Evolutionary conservation across 495 filamentous ascomycete genomes (phyloP).

Genomic region (Patellaria atrata): DNA sequence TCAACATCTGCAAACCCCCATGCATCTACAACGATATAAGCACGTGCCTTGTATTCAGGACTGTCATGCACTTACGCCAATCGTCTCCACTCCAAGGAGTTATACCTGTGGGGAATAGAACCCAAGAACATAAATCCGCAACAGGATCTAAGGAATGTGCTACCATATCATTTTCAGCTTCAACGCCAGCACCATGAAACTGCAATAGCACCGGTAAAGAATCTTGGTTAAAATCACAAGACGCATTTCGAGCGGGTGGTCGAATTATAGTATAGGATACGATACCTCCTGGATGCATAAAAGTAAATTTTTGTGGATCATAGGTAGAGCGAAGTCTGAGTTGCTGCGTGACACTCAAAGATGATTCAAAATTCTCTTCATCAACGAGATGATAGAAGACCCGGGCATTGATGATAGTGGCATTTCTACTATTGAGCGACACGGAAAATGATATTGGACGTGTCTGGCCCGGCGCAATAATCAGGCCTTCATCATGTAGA

Average conservation of each 20-base stretch:
- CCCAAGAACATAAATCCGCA: slow-evolving; percentile 40
- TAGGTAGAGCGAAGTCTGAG: slow-evolving; percentile 20
- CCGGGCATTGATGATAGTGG: slow-evolving; percentile 11
- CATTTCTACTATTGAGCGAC: slow-evolving; percentile 5
- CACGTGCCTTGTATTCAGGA: slow-evolving; percentile 28
- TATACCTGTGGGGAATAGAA: slow-evolving; percentile 43
- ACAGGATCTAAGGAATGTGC: slow-evolving; percentile 35
- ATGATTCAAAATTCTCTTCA: background rate
- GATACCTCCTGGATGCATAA: slow-evolving; percentile 38
- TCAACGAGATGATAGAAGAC: slow-evolving; percentile 8
- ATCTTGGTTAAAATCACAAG: slow-evolving; percentile 11
- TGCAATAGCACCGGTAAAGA: slow-evolving; percentile 32
- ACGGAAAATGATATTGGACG: slow-evolving; percentile 19
- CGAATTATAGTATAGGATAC: slow-evolving; percentile 49
- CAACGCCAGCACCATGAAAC: slow-evolving; percentile 45
- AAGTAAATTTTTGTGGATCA: slow-evolving; percentile 42
- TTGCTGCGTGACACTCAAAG: slow-evolving; percentile 8
- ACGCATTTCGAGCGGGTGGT: slow-evolving; percentile 35
- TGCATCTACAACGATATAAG: slow-evolving; percentile 26
- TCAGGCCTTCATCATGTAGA: too few species aligned
- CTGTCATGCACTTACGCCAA: slow-evolving; percentile 35
- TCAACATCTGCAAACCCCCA: slow-evolving; percentile 46
- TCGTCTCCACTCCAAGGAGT: slow-evolving; percentile 50
- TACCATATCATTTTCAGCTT: slow-evolving; percentile 34
- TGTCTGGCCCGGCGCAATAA: slow-evolving; percentile 18